Evolutionary conservation across 495 filamentous ascomycete genomes (phyloP).

Genomic region (Trichoderma parareesei): DNA sequence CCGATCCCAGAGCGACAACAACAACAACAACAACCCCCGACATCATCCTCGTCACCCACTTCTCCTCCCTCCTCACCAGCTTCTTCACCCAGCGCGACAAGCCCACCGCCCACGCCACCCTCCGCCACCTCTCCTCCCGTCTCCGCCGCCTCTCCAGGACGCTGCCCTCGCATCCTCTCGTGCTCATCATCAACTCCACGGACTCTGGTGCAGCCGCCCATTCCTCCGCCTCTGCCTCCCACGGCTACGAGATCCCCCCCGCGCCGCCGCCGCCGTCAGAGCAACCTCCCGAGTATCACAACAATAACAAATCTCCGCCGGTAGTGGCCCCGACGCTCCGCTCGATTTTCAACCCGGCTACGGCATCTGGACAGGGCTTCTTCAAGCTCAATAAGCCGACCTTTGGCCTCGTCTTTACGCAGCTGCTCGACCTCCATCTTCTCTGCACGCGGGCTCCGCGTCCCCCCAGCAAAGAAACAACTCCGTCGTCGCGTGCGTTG

Average conservation of each 20-base stretch:
- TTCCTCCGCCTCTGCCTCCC: not conserved
- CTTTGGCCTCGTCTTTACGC: constrained; percentile 35
- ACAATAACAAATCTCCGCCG: not conserved
- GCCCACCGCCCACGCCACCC: constrained; percentile 24
- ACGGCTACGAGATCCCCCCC: not conserved
- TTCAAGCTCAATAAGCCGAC: constrained; percentile 27
- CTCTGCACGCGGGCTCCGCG: constrained; percentile 32
- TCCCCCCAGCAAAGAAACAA: constrained; percentile 17
- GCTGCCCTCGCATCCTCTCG: constrained; percentile 19
- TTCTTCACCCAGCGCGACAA: constrained; percentile 34
- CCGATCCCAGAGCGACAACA: not conserved
- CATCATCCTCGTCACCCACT: constrained; percentile 35
- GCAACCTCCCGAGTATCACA: not conserved
- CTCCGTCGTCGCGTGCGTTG: constrained; percentile 9
- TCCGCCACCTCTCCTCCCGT: constrained; percentile 26
- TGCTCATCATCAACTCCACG: constrained; percentile 38
- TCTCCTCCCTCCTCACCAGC: constrained; percentile 30
- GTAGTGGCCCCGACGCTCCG: constrained; percentile 24
- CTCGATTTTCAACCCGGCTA: constrained; percentile 28
- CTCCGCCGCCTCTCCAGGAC: constrained; percentile 26
- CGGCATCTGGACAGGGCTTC: not conserved
- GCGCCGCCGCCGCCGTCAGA: too few relatives aligned
- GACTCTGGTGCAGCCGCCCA: constrained; percentile 12
- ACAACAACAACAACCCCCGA: constrained; percentile 19
- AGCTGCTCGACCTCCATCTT: constrained; percentile 37